Evolutionary conservation across 768 basidiomycete species (phyloP), one percentile per base, ranked within the genome.

Genomic region (Sporobolomyces pararoseus): DNA sequence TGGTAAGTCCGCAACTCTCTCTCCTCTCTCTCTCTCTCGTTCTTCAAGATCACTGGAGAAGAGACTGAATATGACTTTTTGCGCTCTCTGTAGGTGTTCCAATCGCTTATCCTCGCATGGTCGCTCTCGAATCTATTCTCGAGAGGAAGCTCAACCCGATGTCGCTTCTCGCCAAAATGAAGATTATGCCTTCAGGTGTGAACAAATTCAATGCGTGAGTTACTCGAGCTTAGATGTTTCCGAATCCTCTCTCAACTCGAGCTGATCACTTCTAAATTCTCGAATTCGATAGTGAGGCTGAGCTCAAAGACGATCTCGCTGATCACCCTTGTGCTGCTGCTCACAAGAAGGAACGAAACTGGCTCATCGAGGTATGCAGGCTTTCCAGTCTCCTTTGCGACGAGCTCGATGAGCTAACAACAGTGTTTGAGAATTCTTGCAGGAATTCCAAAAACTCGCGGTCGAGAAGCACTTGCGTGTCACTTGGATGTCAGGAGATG

Each of bases 201-300:
- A 91, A 94, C 78, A 89, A 90, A 78, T 93, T 92, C 79, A 92
- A 93, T 79, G 85, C 85, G n/a, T 89, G n/a, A n/a, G n/a, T n/a
- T n/a, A n/a, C n/a, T n/a, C n/a, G n/a, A n/a, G n/a, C n/a, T n/a
- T n/a, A n/a, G n/a, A n/a, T n/a, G n/a, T n/a, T n/a, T n/a, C n/a
- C n/a, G n/a, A n/a, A 90, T 31, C 65, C 46, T 47, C 21, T 51
- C 50, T 51, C 25, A 9, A n/a, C 12, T 27, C 21, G 25, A 7
- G 7, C 10, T 25, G 10, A 16, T 27, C 10, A 10, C 29, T 51
- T 51, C 50, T 25, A 21, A 10, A 25, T 4, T 47, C 6, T 13
- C 21, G 46, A 7, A 7, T 47, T 13, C 10, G 13, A 6, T 47
- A 75, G 79, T 50, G 76, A 79, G 51, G 89, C 93, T 0, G 96